Evolutionary conservation across 345 rosid genomes (phyloP), one percentile per base, ranked within the genome.

Genomic region (Boechera stricta): DNA sequence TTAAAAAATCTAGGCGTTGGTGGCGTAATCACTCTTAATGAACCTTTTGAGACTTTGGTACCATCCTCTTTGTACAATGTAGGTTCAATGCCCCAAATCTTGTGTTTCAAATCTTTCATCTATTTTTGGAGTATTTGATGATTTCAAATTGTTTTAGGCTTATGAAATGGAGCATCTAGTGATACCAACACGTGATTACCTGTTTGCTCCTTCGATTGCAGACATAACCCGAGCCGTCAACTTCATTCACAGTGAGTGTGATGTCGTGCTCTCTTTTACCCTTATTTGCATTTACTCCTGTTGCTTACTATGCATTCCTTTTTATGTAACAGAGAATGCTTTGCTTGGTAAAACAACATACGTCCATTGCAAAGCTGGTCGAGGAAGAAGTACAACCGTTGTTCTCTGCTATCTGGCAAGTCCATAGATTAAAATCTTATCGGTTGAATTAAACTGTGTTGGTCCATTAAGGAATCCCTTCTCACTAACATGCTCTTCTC

Each of bases 291-390:
- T 77, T 44, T 62, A 29, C 33, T n/a, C 18, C 5, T 29, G 21
- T 64, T 54, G 12, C 44, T 55, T 56, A 38, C 29, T n/a, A 38
- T 41, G 4, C 21, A 60, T 18, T 76, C 2, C 2, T 13, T 10
- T 33, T 47, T 28, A 1, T 62, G 72, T 44, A 35, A 44, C 75
- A 91, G 98, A 83, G 73, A 91, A 90, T 68, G 80, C 89, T 42
- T 79, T 82, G 35, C 77, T 74, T 33, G 86, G 93, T 73, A 87
- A 80, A 76, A 90, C 88, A 38, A 91, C 97, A 3, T 90, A 90
- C 64, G 97, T 91, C 35, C 98, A 94, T 76, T 94, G 98, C 80
- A 94, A 94, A 81, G 97, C 98, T 76, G 98, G 97, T 32, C 86
- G 96, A 7, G 97, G 98, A 83, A 85, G 97, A 80, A 94, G 98